Conservation (phyloP, 495 filamentous ascomycete genomes). For the Hypoxylon crocopeplum region DNA sequence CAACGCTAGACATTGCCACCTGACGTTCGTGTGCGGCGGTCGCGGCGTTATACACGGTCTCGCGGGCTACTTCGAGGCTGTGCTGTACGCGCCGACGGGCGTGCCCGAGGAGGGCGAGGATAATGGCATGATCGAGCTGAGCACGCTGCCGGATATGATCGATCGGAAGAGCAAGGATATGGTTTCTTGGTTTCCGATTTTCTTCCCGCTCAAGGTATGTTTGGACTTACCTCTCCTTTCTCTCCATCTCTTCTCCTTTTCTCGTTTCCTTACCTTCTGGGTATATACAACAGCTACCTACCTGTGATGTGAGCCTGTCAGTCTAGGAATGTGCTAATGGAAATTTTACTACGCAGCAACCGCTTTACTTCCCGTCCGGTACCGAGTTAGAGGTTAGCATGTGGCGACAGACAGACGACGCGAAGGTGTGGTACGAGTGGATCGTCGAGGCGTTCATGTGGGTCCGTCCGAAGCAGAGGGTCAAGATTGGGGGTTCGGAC, state of each 20-base stretch:
- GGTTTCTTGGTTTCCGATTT: slow-evolving; percentile 99
- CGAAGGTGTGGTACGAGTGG: slow-evolving; percentile 99
- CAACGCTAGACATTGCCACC: slow-evolving; percentile 77
- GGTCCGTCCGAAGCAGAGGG: slow-evolving; percentile 64
- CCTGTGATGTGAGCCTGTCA: no score
- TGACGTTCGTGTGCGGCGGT: slow-evolving; percentile 73
- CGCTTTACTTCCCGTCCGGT: slow-evolving; percentile 84
- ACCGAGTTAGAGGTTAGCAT: slow-evolving; percentile 88
- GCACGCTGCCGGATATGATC: slow-evolving; percentile 91
- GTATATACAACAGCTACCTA: no score
- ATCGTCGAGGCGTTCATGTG: slow-evolving; percentile 81
- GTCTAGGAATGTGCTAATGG: no score
- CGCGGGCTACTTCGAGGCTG: slow-evolving; percentile 94
- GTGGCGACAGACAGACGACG: slow-evolving; percentile 92
- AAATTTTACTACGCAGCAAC: slow-evolving; percentile 63
- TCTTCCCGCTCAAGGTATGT: slow-evolving; percentile 91
- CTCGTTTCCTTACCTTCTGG: not conserved
- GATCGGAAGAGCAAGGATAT: slow-evolving; percentile 91
- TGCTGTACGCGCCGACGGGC: slow-evolving; percentile 67
- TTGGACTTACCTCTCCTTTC: slow-evolving; percentile 3
- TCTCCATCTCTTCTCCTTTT: not conserved
- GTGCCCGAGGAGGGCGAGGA: slow-evolving; percentile 25
- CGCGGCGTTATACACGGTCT: slow-evolving; percentile 89
- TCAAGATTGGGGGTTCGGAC: slow-evolving; percentile 81
- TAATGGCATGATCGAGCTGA: slow-evolving; percentile 74